These are phyloP conservation scores for Dentipellis fragilis DNA, from an alignment of 768 basidiomycete species.

Conservation along the genomic window DNA sequence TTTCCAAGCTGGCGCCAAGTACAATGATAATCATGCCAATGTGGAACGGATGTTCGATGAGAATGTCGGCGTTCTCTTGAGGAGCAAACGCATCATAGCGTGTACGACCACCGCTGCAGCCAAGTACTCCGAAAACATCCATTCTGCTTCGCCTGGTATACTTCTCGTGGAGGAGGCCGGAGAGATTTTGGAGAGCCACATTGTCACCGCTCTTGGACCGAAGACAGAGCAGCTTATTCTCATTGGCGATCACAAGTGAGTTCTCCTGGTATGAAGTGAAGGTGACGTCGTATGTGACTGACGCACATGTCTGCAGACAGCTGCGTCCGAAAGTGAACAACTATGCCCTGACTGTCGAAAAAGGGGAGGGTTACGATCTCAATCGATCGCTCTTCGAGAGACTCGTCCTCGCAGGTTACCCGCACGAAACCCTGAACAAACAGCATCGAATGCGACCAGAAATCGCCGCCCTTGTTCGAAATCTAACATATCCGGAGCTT, in stretches of 20 bases:
- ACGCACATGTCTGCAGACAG: conserved; percentile 38
- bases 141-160: conserved; percentile 31
- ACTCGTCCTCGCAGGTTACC: conserved; percentile 50
- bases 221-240: conserved; percentile 45
- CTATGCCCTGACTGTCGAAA: conserved; percentile 56
- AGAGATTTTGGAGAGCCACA: conserved; percentile 61
- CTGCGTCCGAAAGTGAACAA: conserved; percentile 65
- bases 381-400: conserved; percentile 65
- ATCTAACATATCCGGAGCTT: conserved; percentile 57
- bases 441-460: conserved; percentile 75
- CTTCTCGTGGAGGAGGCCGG: conserved; percentile 66
- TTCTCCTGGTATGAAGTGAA: too few relatives aligned
- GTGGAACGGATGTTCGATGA: conserved; percentile 26
- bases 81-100: conserved; percentile 45
- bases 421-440: conserved; percentile 41
- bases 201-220: conserved; percentile 43
- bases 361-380: conserved; percentile 55
- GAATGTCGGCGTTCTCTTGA: conserved; percentile 27
- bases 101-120: conserved; percentile 67
- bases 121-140: conserved; percentile 41
- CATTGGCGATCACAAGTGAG: conserved; percentile 68
- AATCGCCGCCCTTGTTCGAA: conserved; percentile 51
- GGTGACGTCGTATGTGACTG: too few relatives aligned
- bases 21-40: conserved; percentile 29
- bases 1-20: conserved; percentile 22